Evolutionary conservation across 441 rosid genomes (phyloP), one percentile per base, ranked within the genome.

Genomic region (Euphorbia schlechtendalii): DNA sequence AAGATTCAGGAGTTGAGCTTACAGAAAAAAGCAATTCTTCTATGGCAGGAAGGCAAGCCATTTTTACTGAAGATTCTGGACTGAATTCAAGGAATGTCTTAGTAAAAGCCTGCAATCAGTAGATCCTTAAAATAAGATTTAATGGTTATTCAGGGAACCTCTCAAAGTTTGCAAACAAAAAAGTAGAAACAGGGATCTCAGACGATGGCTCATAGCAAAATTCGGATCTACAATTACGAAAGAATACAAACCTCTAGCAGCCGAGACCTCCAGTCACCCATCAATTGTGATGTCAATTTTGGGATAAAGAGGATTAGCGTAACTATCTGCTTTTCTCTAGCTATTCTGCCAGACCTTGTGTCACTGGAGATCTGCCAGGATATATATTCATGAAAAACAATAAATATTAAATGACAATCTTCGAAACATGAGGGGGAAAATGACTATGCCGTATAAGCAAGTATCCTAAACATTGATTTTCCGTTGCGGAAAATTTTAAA

Each of bases 101-200:
- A n/a, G 93, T 88, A 79, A 95, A 95, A 59, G 96, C 97, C 99
- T 92, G 90, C 68, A 77, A 69, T 49, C 20, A 54, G 36, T 38
- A 61, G 32, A 68, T 55, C 36, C 51, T 65, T 14, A 59, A 48
- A 28, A 70, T 61, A 32, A 56, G 55, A 43, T 43, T 30, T 56
- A 65, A 52, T 20, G 43, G 49, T 54, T 62, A 52, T 56, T 48
- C 58, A 27, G 17, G 56, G 53, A 59, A 27, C 25, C 57, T 54
- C 45, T 48, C 65, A 22, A 69, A 15, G 21, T 53, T 60, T 40
- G 32, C 20, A 21, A 65, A 59, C 41, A 61, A 14, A 52, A 71
- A 59, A 34, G 63, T 56, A 49, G 21, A 71, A 60, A 11, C 57
- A 69, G 41, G 30, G 36, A 56, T 61, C 59, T 21, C 17, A 12